Percentiles rank a stretch among this genome's conserved stretches.
These are phyloP conservation scores for Teratosphaeria epicoccoides DNA, from an alignment of 2,329 filamentous ascomycete species.

Conservation along the genomic window DNA sequence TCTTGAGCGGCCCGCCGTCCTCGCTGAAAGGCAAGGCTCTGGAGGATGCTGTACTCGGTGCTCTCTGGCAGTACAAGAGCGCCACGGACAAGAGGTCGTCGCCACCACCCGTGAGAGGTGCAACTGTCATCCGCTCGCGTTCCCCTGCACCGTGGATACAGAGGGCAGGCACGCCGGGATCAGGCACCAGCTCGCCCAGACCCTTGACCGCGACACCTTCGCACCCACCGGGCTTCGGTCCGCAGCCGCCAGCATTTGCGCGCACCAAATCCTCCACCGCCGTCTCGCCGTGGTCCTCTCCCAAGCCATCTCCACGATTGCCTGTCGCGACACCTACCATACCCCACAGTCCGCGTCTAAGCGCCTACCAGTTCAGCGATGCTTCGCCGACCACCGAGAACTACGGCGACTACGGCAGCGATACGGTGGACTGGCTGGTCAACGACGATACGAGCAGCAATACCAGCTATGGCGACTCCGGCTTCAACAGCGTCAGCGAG, in stretches of 20 bases:
- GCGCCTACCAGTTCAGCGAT: slow-evolving; percentile 92
- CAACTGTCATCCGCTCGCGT: slow-evolving; percentile 74
- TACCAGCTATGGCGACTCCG: slow-evolving; percentile 64
- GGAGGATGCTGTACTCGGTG: slow-evolving; percentile 83
- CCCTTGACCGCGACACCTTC: slow-evolving; percentile 67
- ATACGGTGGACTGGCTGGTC: slow-evolving; percentile 95
- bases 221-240: slow-evolving; percentile 66
- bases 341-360: slow-evolving; percentile 85
- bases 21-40: slow-evolving; percentile 60
- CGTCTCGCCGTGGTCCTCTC: slow-evolving; percentile 79
- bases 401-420: slow-evolving; percentile 81
- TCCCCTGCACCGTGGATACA: slow-evolving; percentile 86
- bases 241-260: slow-evolving; percentile 62
- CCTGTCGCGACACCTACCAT: slow-evolving; percentile 83
- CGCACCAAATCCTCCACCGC: slow-evolving; percentile 66
- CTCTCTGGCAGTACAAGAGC: slow-evolving; percentile 73
- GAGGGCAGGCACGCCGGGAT: slow-evolving; percentile 65
- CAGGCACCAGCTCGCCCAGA: slow-evolving; percentile 70
- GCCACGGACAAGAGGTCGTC: slow-evolving; percentile 53
- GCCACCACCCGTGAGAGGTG: slow-evolving; percentile 66
- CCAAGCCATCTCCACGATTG: slow-evolving; percentile 81
- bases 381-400: slow-evolving; percentile 70
- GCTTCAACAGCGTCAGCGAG: slow-evolving; percentile 69
- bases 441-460: slow-evolving; percentile 70
- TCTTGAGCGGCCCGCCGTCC: slow-evolving; percentile 67